A percentile compares a stretch with the other conserved stretches of the same genome.
phyloP scores from a whole-genome alignment of 2,329 filamentous ascomycete genomes.

The Colletotrichum simmondsii region DNA sequence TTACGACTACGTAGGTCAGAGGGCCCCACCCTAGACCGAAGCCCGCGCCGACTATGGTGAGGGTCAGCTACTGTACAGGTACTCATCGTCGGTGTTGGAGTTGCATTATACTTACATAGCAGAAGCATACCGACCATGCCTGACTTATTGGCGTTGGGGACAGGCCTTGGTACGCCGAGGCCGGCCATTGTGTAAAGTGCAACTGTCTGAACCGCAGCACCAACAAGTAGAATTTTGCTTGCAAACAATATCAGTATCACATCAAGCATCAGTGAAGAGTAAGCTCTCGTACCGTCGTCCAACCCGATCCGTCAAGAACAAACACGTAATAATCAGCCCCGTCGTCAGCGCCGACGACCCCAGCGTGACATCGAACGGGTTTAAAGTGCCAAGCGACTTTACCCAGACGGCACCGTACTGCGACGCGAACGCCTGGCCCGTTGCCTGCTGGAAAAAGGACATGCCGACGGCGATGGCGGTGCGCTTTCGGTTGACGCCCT shows the following conservation, averaged over 20 bases:
- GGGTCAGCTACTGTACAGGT: too few species aligned
- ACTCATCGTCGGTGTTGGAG: too few species aligned
- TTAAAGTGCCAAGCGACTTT: conserved; percentile 41
- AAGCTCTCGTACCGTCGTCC: conserved; percentile 20
- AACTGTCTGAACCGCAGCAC: conserved; percentile 5
- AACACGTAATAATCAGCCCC: conserved; percentile 5
- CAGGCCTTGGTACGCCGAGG: conserved; percentile 32
- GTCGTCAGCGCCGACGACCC: conserved; percentile 15
- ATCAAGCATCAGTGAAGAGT: background rate
- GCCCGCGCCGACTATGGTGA: conserved; percentile 36
- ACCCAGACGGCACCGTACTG: conserved; percentile 41
- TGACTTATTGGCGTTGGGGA: conserved; percentile 35
- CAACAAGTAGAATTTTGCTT: conserved; percentile 11
- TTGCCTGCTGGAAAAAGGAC: conserved; percentile 38
- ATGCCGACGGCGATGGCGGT: conserved; percentile 39
- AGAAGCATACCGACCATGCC: conserved; percentile 47
- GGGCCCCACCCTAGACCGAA: conserved; percentile 49
- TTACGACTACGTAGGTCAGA: conserved; percentile 46
- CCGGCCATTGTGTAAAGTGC: conserved; percentile 32
- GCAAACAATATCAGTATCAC: background rate
- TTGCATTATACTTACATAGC: conserved; percentile 35
- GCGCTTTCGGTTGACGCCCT: conserved; percentile 39
- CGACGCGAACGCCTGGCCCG: conserved; percentile 36
- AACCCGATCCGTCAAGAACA: conserved; percentile 21
- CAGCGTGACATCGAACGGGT: conserved; percentile 41